A percentile compares a stretch with the other conserved stretches of the same genome.
Evolutionary conservation across 768 basidiomycete species (phyloP).

Genomic region (Boletus rubroflammeus): DNA sequence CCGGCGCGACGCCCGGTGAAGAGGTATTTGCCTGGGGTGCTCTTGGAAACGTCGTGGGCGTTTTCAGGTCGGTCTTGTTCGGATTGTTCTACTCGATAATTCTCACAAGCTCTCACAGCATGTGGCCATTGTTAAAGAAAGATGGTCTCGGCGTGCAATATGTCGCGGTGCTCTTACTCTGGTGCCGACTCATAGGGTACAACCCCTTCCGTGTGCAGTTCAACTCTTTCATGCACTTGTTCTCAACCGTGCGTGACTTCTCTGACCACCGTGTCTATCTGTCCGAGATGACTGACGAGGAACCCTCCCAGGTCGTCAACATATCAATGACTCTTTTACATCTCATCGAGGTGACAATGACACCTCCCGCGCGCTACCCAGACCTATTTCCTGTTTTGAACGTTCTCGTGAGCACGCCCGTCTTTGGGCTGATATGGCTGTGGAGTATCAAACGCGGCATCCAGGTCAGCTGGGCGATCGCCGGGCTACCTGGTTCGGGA

Average conservation of each 20-base stretch:
- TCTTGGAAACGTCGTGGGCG: conserved; percentile 72
- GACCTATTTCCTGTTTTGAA: conserved; percentile 86
- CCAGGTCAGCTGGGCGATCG: conserved; percentile 77
- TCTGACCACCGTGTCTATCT: neutral
- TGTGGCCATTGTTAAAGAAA: conserved; percentile 85
- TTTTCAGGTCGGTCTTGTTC: conserved; percentile 67
- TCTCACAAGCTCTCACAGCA: conserved; percentile 45
- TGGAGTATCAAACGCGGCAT: conserved; percentile 85
- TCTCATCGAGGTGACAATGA: conserved; percentile 53
- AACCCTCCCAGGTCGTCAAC: conserved; percentile 47
- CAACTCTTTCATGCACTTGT: conserved; percentile 46
- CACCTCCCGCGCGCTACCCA: conserved; percentile 74
- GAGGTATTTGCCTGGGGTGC: conserved; percentile 30
- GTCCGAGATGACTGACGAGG: conserved; percentile 1
- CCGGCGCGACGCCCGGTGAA: conserved; percentile 33
- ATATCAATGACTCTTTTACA: conserved; percentile 53
- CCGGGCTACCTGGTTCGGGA: conserved; percentile 42
- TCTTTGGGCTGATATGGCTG: conserved; percentile 81
- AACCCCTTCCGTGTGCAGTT: conserved; percentile 52
- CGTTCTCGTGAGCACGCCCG: conserved; percentile 72
- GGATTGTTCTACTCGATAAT: neutral
- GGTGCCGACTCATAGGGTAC: conserved; percentile 83
- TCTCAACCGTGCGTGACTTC: conserved; percentile 46
- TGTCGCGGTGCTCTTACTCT: conserved; percentile 59
- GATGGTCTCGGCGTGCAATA: conserved; percentile 81